Evolutionary conservation across 805 yeast species (phyloP).

Genomic region (Candida methanosorbosa): DNA sequence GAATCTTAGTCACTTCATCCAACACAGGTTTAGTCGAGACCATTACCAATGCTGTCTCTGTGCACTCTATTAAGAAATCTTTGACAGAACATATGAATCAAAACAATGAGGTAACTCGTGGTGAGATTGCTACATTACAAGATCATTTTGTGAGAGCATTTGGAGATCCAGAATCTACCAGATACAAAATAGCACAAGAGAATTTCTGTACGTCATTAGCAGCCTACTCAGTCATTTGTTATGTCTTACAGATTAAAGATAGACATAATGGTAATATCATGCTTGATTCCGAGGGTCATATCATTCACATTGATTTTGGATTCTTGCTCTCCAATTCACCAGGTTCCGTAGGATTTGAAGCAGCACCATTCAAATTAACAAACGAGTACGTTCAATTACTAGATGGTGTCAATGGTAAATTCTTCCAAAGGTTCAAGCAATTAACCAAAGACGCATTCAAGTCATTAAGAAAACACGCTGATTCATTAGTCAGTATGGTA

Average conservation of each 20-base stretch:
- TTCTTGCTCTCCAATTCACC: conserved; percentile 90
- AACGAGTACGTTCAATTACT: conserved; percentile 80
- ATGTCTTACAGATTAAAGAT: conserved; percentile 86
- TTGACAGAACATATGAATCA: conserved; percentile 66
- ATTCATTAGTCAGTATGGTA: conserved; percentile 71
- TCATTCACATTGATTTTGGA: conserved; percentile 93
- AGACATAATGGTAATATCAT: conserved; percentile 96
- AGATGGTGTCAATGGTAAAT: conserved; percentile 65
- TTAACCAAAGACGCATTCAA: conserved; percentile 68
- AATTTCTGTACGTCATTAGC: conserved; percentile 85
- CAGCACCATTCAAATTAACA: conserved; percentile 93
- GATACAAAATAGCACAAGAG: conserved; percentile 68
- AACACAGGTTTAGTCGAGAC: conserved; percentile 92
- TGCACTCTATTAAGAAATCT: conserved; percentile 92
- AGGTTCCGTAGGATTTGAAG: conserved; percentile 94
- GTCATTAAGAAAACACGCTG: conserved; percentile 64
- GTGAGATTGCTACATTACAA: conserved; percentile 58
- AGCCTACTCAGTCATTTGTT: conserved; percentile 85
- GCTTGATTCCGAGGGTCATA: conserved; percentile 94
- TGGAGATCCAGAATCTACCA: conserved; percentile 50
- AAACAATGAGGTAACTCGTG: conserved; percentile 61
- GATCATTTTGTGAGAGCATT: conserved; percentile 75
- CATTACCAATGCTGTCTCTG: conserved; percentile 86
- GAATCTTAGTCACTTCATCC: conserved; percentile 83
- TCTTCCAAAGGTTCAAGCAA: conserved; percentile 50